Evolutionary conservation across 768 basidiomycete genomes (phyloP).

Genomic region (Russula sp.): DNA sequence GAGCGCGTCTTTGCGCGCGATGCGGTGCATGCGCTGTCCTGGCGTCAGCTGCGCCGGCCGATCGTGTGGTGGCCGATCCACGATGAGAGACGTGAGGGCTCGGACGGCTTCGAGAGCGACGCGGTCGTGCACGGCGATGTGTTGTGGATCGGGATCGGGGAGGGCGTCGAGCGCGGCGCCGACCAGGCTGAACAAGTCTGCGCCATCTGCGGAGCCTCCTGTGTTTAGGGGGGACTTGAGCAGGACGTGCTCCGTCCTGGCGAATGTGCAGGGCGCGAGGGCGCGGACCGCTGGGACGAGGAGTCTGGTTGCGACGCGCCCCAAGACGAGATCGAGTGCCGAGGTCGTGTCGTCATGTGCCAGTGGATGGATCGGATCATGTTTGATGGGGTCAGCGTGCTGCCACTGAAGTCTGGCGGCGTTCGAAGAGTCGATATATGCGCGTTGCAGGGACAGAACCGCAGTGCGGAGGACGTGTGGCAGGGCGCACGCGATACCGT

Average conservation of each 20-base stretch:
- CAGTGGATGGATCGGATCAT: not conserved
- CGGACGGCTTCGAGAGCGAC: slow-evolving; percentile 11
- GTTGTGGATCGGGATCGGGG: not conserved
- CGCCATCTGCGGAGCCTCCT: not conserved
- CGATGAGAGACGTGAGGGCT: slow-evolving; percentile 9
- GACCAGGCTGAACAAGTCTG: slow-evolving; percentile 2
- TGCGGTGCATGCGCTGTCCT: slow-evolving; percentile 6
- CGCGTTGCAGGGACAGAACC: not conserved
- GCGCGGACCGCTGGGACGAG: slow-evolving; percentile 13
- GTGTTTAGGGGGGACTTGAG: not conserved
- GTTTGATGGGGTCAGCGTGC: not conserved
- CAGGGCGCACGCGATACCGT: not conserved
- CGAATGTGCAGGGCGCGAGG: slow-evolving; percentile 10
- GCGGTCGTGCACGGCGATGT: not conserved
- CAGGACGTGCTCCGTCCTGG: slow-evolving; percentile 4
- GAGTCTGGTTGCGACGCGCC: not conserved
- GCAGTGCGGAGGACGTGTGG: slow-evolving; percentile 1
- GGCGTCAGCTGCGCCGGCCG: not conserved
- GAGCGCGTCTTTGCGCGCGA: slow-evolving; percentile 20
- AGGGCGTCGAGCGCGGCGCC: not conserved
- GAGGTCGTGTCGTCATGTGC: not conserved
- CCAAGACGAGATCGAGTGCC: slow-evolving; percentile 3
- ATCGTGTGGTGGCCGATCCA: not conserved
- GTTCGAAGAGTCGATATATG: not conserved
- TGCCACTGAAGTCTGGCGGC: not conserved